A percentile compares a stretch with the other conserved stretches of the same genome.
These are phyloP conservation scores for Amanita polypyramis DNA, from an alignment of 768 basidiomycete species.

Conservation along the genomic window DNA sequence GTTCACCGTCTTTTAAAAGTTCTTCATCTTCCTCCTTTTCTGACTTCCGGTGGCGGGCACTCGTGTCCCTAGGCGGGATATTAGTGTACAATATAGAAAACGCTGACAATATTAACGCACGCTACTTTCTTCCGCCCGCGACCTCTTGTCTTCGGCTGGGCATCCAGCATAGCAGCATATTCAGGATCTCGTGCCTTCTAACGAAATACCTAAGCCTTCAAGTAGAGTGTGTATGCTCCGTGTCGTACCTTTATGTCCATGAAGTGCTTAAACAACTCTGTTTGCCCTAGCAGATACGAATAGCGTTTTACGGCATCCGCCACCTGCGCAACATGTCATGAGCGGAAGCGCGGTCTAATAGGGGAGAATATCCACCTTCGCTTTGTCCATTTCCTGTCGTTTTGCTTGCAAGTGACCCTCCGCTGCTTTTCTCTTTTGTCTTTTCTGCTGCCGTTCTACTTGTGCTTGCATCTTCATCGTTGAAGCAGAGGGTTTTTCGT, in stretches of 20 bases:
- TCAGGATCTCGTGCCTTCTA: conserved; percentile 87
- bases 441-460: conserved; percentile 26
- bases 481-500: conserved; percentile 18
- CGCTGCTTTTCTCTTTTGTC: conserved; percentile 49
- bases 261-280: conserved; percentile 96
- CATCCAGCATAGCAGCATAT: conserved; percentile 82
- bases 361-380: conserved; percentile 43
- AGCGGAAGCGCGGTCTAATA: conserved; percentile 1
- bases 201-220: conserved; percentile 1
- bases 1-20: conserved; percentile 77
- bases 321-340: conserved; percentile 37
- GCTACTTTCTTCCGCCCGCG: conserved; percentile 74
- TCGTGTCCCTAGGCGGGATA: conserved; percentile 47
- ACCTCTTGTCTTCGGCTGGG: conserved; percentile 78
- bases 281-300: conserved; percentile 95
- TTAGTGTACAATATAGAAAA: neutral
- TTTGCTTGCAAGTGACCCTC: conserved; percentile 62
- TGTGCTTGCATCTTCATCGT: conserved; percentile 22
- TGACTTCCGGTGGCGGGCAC: conserved; percentile 80
- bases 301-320: conserved; percentile 94
- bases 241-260: conserved; percentile 81
- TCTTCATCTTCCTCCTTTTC: conserved; percentile 99
- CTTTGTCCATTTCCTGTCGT: conserved; percentile 81
- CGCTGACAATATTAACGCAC: conserved; percentile 16
- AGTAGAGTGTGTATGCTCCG: neutral